Conservation (phyloP, 352 stramenopile genomes). For the Pythium aristosporum region DNA sequence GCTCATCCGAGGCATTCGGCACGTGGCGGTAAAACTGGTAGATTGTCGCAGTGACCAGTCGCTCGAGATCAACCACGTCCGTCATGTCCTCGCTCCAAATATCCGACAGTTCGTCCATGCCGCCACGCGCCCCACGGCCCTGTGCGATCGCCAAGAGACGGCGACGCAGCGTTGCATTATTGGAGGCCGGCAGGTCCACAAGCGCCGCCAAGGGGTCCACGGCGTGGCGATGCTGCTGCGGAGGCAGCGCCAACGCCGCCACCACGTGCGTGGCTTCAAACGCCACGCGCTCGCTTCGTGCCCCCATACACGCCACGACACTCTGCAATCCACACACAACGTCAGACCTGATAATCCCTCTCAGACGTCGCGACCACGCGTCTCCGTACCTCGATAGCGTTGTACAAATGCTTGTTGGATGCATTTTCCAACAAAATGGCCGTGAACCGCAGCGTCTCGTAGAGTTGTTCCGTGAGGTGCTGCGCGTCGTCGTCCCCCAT, state of each 20-base stretch:
- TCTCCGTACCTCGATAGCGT: constrained; percentile 44
- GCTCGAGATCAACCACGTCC: constrained; percentile 1
- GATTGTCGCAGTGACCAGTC: constrained; percentile 18
- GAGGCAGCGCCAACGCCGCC: constrained; percentile 68
- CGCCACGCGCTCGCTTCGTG: constrained; percentile 65
- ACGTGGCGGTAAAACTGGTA: constrained; percentile 70
- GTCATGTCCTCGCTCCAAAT: constrained; percentile 24
- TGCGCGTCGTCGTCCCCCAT: constrained; percentile 32
- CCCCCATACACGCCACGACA: constrained; percentile 50
- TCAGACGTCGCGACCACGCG: neutral
- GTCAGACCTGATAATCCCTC: neutral
- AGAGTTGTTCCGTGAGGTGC: constrained; percentile 54
- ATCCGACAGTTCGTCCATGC: constrained; percentile 69
- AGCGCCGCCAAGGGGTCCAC: constrained; percentile 46
- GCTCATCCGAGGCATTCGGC: constrained; percentile 13
- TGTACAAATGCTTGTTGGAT: constrained; percentile 74
- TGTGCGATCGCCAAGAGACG: constrained; percentile 57
- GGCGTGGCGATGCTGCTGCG: constrained; percentile 67
- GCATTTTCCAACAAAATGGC: constrained; percentile 80
- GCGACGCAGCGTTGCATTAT: constrained; percentile 47
- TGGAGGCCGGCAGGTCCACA: constrained; percentile 37
- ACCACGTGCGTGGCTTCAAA: constrained; percentile 70
- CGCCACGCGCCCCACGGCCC: constrained; percentile 41
- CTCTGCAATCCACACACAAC: constrained; percentile 11
- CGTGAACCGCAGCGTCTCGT: constrained; percentile 71